Base-by-base conservation (phyloP, 2,329 filamentous ascomycete genomes). In the Fusarium tupiense region DNA sequence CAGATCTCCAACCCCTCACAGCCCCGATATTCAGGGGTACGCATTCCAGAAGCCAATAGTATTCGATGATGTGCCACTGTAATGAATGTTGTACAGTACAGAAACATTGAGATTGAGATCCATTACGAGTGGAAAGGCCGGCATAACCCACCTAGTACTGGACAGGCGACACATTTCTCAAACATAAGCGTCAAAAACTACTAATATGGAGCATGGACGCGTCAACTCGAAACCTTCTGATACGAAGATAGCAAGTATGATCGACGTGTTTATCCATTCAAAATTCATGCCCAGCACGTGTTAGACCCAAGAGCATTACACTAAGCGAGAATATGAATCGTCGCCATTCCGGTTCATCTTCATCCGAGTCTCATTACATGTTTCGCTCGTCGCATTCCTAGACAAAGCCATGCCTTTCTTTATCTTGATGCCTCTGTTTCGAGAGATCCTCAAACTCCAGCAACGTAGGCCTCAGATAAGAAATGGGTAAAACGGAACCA, bases 21-120 rank as follows among this genome's bases (percentile, higher is more conserved):
- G 64, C 64, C 70, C 60, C 62, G 71, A 71, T 74, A 60, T 73
- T 73, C 71, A 73, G 71, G 71, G 71, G 71, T 64, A 56, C 29
- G 22, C 56, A 56, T 66, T 67, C 50, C 60, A 59, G 17, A 43
- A 44, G 38, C 71, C 71, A 73, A 73, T 74, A 49, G 44, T 52
- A 50, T 24, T 35, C 43, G 22, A 29, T 44, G 14, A 24, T 50
- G 44, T 38, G 46, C 58, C 44, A 35, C 31, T 52, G n/a, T 24
- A 37, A 26, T 37, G 43, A 63, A 59, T 56, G 64, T 61, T 49
- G 31, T 20, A 26, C 26, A 26, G 26, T 26, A 33, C 41, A 62
- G 46, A 59, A 59, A 72, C 35, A 74, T 74, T 65, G 63, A 69
- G 58, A 46, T 44, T 53, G 44, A 44, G 53, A 52, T 44, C 43